phyloP scores from a whole-genome alignment of 805 yeast genomes.

The Wickerhamiella dianesei region DNA sequence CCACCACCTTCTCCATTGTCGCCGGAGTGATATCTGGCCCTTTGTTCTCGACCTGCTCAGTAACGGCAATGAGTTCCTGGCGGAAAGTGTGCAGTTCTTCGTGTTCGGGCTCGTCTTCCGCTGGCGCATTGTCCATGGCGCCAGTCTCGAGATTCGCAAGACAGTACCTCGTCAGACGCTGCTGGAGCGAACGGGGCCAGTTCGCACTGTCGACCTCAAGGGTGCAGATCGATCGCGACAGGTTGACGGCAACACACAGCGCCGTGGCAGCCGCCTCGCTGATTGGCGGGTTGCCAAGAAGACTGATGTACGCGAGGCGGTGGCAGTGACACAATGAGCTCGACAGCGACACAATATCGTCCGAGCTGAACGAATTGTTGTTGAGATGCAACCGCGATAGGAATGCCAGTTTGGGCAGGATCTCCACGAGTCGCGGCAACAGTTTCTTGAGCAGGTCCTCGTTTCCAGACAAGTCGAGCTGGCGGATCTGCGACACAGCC shows the following conservation, averaged over 20 bases:
- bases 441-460: slow-evolving; percentile 52
- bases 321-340: slow-evolving; percentile 59
- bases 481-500: slow-evolving; percentile 44
- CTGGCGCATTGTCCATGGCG: background rate
- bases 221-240: slow-evolving; percentile 49
- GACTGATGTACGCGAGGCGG: slow-evolving; percentile 51
- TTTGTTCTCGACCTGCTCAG: slow-evolving; percentile 5
- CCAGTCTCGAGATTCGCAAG: slow-evolving; percentile 58
- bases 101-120: slow-evolving; percentile 8
- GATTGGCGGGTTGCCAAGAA: slow-evolving; percentile 47
- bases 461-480: slow-evolving; percentile 64
- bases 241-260: slow-evolving; percentile 54
- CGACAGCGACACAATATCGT: slow-evolving; percentile 45
- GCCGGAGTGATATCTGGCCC: slow-evolving; percentile 2
- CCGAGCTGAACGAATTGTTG: slow-evolving; percentile 43
- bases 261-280: slow-evolving; percentile 51
- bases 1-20: slow-evolving; percentile 12
- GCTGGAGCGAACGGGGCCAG: slow-evolving; percentile 49
- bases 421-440: slow-evolving; percentile 42
- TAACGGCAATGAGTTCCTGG: slow-evolving; percentile 12
- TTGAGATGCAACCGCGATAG: slow-evolving; percentile 61
- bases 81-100: slow-evolving; percentile 12
- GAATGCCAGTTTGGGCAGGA: slow-evolving; percentile 53
- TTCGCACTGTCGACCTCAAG: slow-evolving; percentile 53
- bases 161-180: slow-evolving; percentile 62